Base-by-base conservation (phyloP, 352 stramenopile genomes). In the Globisporangium ultimum region DNA sequence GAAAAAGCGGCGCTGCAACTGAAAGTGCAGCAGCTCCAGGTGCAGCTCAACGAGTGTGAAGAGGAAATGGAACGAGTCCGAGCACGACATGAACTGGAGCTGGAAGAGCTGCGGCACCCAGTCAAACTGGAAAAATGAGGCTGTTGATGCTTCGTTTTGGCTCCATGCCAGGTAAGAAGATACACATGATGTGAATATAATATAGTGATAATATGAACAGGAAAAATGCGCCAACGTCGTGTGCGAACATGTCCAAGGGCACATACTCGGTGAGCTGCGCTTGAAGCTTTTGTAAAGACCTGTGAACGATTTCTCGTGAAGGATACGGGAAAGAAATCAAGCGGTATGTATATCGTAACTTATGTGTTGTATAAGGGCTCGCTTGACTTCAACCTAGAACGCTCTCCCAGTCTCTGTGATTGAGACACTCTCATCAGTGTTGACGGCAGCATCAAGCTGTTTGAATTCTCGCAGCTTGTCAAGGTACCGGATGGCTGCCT, bases 21-120 rank as follows among this genome's bases (percentile, higher is more conserved):
- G 1, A 77, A 91, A 40, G 72, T 95, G 21, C 65, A 78, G 3
- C 69, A 85, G 55, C 58, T 91, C 12, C 81, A 86, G 55, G 69
- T 84, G 55, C 87, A 89, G 60, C 67, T 90, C 5, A 67, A 56
- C 22, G 84, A 93, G 55, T 90, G 81, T 28, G 84, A 93, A 56
- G 84, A 93, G n/a, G 84, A 93, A 65, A 93, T 93, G 46, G 73
- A 77, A 53, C 78, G 84, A 40, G 87, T 90, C 18, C 74, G 91
- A 40, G 74, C 70, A 45, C 84, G 84, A 6, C 78, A 93, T 40
- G 47, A 62, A 6, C 56, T 36, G 10, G 56, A 55, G 22, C 56
- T 62, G 17, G 56, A 62, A 9, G 56, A 49, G 48, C 48, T 62
- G 38, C 56, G 56, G n/a, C 47, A 62, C 55, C 56, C 56, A 13